Evolutionary conservation across 2,329 filamentous ascomycete genomes (phyloP).

Genomic region (Clathrospora elynae): DNA sequence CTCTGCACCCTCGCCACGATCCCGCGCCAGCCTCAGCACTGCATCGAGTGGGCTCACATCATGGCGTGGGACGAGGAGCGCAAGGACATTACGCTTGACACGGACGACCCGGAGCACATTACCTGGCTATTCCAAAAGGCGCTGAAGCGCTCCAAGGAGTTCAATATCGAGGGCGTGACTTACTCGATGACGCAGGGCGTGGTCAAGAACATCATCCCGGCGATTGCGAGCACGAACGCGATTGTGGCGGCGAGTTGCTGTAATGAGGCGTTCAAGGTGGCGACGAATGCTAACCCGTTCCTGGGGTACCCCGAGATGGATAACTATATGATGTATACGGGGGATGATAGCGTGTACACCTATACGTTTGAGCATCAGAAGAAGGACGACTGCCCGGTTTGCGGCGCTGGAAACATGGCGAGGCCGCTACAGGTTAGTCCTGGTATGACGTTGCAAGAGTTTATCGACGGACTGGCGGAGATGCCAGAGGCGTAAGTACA

Average conservation of each 20-base stretch:
- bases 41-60: slow-evolving; percentile 97
- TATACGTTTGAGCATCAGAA: slow-evolving; percentile 96
- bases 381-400: slow-evolving; percentile 94
- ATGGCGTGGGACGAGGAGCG: slow-evolving; percentile 86
- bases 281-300: slow-evolving; percentile 78
- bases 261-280: slow-evolving; percentile 95
- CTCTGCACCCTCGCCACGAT: slow-evolving; percentile 96
- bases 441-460: slow-evolving; percentile 75
- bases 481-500: slow-evolving; percentile 71
- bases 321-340: slow-evolving; percentile 99
- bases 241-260: slow-evolving; percentile 95
- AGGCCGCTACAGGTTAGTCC: slow-evolving; percentile 75
- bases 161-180: slow-evolving; percentile 88
- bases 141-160: slow-evolving; percentile 78
- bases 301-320: slow-evolving; percentile 73
- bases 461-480: slow-evolving; percentile 81
- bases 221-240: slow-evolving; percentile 96
- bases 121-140: slow-evolving; percentile 94
- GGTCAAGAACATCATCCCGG: slow-evolving; percentile 98
- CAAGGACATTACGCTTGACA: slow-evolving; percentile 81
- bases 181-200: slow-evolving; percentile 97
- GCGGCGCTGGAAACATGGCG: slow-evolving; percentile 71
- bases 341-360: slow-evolving; percentile 93
- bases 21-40: slow-evolving; percentile 95
- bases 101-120: slow-evolving; percentile 95